phyloP scores from a whole-genome alignment of 345 rosid species.

The Bruguiera gymnorhiza region DNA sequence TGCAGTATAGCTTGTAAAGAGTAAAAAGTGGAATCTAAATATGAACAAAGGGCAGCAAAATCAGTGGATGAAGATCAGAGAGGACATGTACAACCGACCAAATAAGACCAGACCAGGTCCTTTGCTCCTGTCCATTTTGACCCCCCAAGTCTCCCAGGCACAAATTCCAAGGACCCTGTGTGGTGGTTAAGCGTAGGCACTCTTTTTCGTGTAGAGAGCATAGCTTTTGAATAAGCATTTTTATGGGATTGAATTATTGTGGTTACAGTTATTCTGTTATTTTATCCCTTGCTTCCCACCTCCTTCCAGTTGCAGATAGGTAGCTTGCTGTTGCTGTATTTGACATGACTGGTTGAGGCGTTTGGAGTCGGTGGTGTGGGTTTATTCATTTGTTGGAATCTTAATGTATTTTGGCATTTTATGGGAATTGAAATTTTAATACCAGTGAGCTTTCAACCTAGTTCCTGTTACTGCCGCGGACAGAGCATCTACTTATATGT shows the following conservation, averaged over 20 bases:
- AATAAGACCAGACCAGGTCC: conserved; percentile 36
- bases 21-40: conserved; percentile 26
- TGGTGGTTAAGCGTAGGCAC: conserved; percentile 11
- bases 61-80: conserved; percentile 30
- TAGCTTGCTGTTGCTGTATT: conserved; percentile 9
- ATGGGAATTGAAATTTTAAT: conserved; percentile 6
- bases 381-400: conserved; percentile 25
- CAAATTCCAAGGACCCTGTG: conserved; percentile 29
- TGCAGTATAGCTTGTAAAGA: background rate
- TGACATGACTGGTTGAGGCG: conserved; percentile 32
- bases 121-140: conserved; percentile 37
- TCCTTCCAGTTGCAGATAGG: background rate
- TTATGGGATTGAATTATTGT: conserved; percentile 18
- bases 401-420: conserved; percentile 26
- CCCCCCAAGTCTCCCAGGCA: conserved; percentile 27
- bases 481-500: background rate
- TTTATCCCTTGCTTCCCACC: background rate
- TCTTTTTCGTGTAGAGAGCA: background rate
- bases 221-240: background rate
- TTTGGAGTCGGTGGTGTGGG: conserved; percentile 13
- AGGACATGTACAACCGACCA: conserved; percentile 36
- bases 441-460: background rate
- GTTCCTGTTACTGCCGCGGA: background rate
- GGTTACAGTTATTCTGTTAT: conserved; percentile 38
- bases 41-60: conserved; percentile 39